A percentile compares a stretch with the other conserved stretches of the same genome.
Conservation (phyloP, 2,329 filamentous ascomycete genomes). For the Onygenales sp. region DNA sequence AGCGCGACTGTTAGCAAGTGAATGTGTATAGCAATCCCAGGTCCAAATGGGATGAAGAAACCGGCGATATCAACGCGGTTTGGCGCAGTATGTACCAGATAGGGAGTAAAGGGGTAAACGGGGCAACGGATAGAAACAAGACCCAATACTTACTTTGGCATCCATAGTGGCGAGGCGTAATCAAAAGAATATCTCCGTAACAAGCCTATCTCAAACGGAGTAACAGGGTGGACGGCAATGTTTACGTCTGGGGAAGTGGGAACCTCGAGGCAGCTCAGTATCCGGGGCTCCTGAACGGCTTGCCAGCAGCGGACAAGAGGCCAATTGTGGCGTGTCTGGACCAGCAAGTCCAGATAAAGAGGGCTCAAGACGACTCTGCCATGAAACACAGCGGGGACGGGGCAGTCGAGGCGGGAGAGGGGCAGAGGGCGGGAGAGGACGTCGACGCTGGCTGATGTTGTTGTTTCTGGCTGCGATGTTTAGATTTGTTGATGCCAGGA, state of each 20-base stretch:
- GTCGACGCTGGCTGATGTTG: slow-evolving; percentile 1
- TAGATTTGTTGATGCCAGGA: slow-evolving; percentile 1
- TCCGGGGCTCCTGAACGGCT: neutral
- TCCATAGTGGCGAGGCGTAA: slow-evolving; percentile 28
- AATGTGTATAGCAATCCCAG: slow-evolving; percentile 17
- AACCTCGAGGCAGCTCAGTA: neutral
- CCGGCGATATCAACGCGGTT: slow-evolving; percentile 1
- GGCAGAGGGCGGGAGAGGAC: neutral
- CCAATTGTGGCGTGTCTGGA: slow-evolving; percentile 1
- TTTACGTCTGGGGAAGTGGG: slow-evolving; percentile 1
- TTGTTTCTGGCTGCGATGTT: slow-evolving; percentile 1
- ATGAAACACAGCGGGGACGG: neutral
- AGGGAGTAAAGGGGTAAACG: slow-evolving; percentile 1
- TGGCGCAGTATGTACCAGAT: neutral
- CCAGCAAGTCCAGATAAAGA: neutral
- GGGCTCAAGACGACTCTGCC: neutral
- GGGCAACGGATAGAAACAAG: neutral
- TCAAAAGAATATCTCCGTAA: neutral
- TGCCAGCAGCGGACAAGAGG: slow-evolving; percentile 7
- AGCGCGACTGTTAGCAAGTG: slow-evolving; percentile 11
- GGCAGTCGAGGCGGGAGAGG: neutral
- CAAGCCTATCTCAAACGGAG: neutral
- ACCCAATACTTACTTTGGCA: slow-evolving; percentile 32
- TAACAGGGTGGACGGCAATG: slow-evolving; percentile 3
- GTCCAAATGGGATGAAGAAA: neutral